phyloP scores from a whole-genome alignment of 495 filamentous ascomycete species.

The Penicillium cataractarum region DNA sequence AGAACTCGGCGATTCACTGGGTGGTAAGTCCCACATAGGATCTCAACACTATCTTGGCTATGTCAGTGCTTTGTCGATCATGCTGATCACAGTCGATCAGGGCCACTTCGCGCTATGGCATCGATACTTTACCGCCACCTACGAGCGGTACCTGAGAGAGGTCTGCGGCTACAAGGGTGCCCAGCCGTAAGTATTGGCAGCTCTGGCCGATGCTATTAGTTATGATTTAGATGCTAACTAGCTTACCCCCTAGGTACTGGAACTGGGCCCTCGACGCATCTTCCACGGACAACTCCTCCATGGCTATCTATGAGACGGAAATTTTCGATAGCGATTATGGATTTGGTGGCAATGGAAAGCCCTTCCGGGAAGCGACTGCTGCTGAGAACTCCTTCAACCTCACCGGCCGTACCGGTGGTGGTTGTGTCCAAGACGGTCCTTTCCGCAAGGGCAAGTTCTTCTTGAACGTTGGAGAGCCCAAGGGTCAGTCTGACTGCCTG shows the following conservation, averaged over 20 bases:
- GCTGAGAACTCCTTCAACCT: constrained; percentile 27
- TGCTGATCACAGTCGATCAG: constrained; percentile 23
- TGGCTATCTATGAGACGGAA: constrained; percentile 24
- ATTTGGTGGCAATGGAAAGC: constrained; percentile 26
- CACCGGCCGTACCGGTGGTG: constrained; percentile 28
- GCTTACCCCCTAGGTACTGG: constrained; percentile 10
- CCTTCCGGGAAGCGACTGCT: not conserved
- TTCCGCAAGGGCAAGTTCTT: constrained; percentile 22
- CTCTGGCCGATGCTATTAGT: not conserved
- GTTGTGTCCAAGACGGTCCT: constrained; percentile 23
- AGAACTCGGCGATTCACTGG: not conserved
- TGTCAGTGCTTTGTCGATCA: not conserved
- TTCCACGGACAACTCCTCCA: constrained; percentile 16
- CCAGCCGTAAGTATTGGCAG: constrained; percentile 40
- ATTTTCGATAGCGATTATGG: constrained; percentile 22
- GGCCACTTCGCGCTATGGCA: constrained; percentile 43
- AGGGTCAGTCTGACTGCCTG: constrained; percentile 18
- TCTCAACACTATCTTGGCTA: not conserved
- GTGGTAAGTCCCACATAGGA: not conserved
- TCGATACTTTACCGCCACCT: constrained; percentile 48
- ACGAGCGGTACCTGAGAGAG: constrained; percentile 46
- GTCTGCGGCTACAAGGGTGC: constrained; percentile 49
- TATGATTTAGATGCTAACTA: not conserved
- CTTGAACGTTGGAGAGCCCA: constrained; percentile 14
- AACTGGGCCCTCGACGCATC: constrained; percentile 32